Evolutionary conservation across 2,329 filamentous ascomycete genomes (phyloP).

Genomic region (Monosporascus sp.): DNA sequence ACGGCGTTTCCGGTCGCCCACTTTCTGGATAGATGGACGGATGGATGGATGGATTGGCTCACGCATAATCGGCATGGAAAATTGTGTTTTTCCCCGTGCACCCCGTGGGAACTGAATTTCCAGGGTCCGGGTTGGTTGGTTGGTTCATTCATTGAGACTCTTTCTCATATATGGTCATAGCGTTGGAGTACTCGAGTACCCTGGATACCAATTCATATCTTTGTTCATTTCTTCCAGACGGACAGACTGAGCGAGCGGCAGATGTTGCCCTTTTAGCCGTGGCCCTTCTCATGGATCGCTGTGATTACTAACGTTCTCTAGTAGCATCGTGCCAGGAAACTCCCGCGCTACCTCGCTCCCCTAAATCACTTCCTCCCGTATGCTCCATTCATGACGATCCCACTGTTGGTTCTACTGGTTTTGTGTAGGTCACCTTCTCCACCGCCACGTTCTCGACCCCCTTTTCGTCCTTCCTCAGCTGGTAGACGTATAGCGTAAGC

Average conservation of each 20-base stretch:
- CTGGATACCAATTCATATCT: slow-evolving; percentile 15
- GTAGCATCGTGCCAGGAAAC: neutral
- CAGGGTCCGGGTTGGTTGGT: neutral
- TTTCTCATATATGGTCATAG: slow-evolving; percentile 13
- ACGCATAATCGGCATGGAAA: neutral
- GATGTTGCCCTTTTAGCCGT: neutral
- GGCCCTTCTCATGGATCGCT: slow-evolving; percentile 1
- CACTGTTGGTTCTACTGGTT: slow-evolving; percentile 58
- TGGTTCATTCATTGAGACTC: neutral
- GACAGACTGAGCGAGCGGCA: neutral
- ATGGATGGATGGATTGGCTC: neutral
- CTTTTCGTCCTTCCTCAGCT: slow-evolving; percentile 70
- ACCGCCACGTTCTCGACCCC: slow-evolving; percentile 76
- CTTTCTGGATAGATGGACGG: neutral
- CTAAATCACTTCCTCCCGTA: slow-evolving; percentile 6
- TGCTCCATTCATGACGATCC: slow-evolving; percentile 38
- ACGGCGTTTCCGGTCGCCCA: neutral
- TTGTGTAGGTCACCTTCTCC: slow-evolving; percentile 82
- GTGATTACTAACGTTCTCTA: neutral
- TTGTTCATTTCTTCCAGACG: neutral
- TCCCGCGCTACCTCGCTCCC: neutral
- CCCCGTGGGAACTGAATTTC: no score
- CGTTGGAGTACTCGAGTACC: slow-evolving; percentile 18
- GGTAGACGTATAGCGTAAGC: slow-evolving; percentile 91
- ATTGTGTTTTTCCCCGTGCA: neutral